Conservation (phyloP, 495 filamentous ascomycete species). For the Copromyces sp. region DNA sequence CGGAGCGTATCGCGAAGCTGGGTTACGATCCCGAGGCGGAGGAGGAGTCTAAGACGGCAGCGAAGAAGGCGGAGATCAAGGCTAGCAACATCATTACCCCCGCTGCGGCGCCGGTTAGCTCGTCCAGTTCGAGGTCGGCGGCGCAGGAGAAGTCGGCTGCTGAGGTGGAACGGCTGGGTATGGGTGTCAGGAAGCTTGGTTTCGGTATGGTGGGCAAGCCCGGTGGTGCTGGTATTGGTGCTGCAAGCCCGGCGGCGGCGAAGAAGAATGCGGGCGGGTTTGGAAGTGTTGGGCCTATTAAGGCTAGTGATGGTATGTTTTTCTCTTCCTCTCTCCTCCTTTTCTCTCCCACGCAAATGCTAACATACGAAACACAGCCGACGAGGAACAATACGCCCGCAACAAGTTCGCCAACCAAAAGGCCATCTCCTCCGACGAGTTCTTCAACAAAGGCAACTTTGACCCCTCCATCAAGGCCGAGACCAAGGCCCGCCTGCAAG, state of each 20-base stretch:
- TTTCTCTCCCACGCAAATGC: neutral
- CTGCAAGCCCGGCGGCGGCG: conserved; percentile 46
- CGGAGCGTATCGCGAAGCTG: conserved; percentile 91
- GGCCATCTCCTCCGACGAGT: conserved; percentile 94
- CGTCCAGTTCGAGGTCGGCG: conserved; percentile 47
- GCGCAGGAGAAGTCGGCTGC: conserved; percentile 48
- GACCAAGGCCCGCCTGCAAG: conserved; percentile 74
- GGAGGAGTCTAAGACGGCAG: conserved; percentile 48
- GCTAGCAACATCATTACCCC: conserved; percentile 55
- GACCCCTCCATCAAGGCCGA: conserved; percentile 73
- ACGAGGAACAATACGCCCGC: conserved; percentile 64
- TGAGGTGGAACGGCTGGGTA: conserved; percentile 82
- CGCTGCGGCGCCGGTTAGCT: conserved; percentile 53
- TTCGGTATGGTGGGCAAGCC: conserved; percentile 69
- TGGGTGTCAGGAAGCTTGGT: conserved; percentile 79
- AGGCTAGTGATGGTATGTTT: conserved; percentile 59
- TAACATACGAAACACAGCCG: conserved; percentile 43
- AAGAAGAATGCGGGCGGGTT: conserved; percentile 74
- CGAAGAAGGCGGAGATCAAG: conserved; percentile 20
- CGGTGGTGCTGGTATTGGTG: conserved; percentile 47
- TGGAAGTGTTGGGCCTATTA: conserved; percentile 68
- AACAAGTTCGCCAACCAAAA: conserved; percentile 81
- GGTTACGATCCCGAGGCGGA: conserved; percentile 95
- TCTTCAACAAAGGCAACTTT: conserved; percentile 83
- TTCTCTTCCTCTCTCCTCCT: neutral